Evolutionary conservation across 1,139 yeast species (phyloP).

Genomic region (Saccharomyces hybrid): DNA sequence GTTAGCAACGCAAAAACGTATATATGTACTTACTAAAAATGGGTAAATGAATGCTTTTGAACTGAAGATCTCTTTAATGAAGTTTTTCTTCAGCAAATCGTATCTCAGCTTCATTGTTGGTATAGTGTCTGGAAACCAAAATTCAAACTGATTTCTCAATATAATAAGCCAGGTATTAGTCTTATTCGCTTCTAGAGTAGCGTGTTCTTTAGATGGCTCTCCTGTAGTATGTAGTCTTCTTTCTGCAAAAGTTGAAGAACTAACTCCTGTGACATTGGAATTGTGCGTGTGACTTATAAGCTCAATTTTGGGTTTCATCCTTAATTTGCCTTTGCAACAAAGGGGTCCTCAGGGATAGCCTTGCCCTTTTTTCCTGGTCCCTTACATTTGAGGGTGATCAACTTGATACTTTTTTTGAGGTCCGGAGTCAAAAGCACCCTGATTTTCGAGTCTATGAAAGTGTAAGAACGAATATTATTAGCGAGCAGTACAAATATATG

Average conservation of each 20-base stretch:
- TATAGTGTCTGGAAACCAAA: conserved; percentile 4
- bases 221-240: too few species aligned
- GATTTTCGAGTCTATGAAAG: background rate
- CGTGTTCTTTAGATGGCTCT: background rate
- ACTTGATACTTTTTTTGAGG: background rate
- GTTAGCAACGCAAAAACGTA: conserved; percentile 2
- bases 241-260: background rate
- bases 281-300: background rate
- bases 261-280: background rate
- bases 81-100: conserved; percentile 9
- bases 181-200: background rate
- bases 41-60: conserved; percentile 27
- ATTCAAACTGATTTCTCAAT: background rate
- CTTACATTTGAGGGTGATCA: background rate
- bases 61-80: conserved; percentile 14
- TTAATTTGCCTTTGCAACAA: background rate
- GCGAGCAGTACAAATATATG: background rate
- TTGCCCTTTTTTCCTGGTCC: background rate
- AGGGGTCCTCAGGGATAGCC: background rate
- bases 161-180: background rate
- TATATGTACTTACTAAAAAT: conserved; percentile 16
- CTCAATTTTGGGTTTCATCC: background rate
- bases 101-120: conserved; percentile 5
- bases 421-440: background rate
- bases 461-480: background rate